phyloP scores from a whole-genome alignment of 495 filamentous ascomycete species.

The Chaetomium tenue region DNA sequence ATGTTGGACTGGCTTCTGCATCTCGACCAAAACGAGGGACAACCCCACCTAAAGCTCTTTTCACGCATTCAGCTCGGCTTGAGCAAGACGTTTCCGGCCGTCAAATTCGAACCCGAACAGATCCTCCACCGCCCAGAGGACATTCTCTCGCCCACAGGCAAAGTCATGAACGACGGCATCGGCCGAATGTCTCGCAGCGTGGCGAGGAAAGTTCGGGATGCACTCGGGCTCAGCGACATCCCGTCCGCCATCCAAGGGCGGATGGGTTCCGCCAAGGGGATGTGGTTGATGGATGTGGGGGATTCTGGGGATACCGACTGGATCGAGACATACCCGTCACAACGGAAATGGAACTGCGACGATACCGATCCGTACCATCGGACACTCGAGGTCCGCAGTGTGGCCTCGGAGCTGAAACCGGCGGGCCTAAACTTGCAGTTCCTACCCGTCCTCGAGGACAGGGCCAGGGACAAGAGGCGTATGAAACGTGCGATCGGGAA shows the following conservation, averaged over 20 bases:
- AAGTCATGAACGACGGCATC: slow-evolving; percentile 82
- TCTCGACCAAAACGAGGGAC: slow-evolving; percentile 37
- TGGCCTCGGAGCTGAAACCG: slow-evolving; percentile 59
- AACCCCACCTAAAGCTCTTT: slow-evolving; percentile 40
- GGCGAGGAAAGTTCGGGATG: slow-evolving; percentile 58
- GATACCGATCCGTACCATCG: slow-evolving; percentile 46
- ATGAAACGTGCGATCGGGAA: slow-evolving; percentile 58
- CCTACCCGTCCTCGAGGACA: slow-evolving; percentile 69
- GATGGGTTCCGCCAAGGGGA: slow-evolving; percentile 80
- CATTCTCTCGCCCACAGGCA: slow-evolving; percentile 36
- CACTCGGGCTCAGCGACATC: slow-evolving; percentile 57
- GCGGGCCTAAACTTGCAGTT: slow-evolving; percentile 75
- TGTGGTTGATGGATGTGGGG: slow-evolving; percentile 73
- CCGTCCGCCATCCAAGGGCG: slow-evolving; percentile 79
- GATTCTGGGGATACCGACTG: slow-evolving; percentile 52
- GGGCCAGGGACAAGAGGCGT: slow-evolving; percentile 50
- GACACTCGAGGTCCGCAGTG: slow-evolving; percentile 72
- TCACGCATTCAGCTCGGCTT: slow-evolving; percentile 49
- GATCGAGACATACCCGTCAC: slow-evolving; percentile 77
- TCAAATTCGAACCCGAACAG: slow-evolving; percentile 39
- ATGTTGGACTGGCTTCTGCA: slow-evolving; percentile 49
- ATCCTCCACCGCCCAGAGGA: slow-evolving; percentile 38
- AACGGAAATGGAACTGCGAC: slow-evolving; percentile 73
- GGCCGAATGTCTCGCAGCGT: slow-evolving; percentile 65
- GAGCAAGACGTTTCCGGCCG: slow-evolving; percentile 43